A percentile compares a stretch with the other conserved stretches of the same genome.
Evolutionary conservation across 2,329 filamentous ascomycete species (phyloP).

Genomic region (Cyphellophora attinorum): DNA sequence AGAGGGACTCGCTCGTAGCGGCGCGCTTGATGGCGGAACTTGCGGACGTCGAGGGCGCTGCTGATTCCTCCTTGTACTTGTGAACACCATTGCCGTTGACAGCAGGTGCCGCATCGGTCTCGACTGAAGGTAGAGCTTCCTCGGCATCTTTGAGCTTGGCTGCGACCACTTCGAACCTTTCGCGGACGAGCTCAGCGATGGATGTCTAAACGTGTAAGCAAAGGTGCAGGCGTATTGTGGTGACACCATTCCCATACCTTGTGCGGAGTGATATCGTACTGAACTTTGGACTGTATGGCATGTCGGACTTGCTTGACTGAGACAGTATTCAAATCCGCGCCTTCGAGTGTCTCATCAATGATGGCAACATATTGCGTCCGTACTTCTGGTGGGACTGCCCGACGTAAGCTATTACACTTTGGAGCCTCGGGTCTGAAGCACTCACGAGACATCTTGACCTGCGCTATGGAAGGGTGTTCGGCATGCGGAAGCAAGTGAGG

Average conservation of each 20-base stretch:
- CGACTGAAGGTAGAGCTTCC: slow-evolving; percentile 23
- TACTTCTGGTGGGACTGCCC: slow-evolving; percentile 39
- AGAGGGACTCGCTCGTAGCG: slow-evolving; percentile 29
- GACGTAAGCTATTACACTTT: slow-evolving; percentile 1
- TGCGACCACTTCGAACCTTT: slow-evolving; percentile 62
- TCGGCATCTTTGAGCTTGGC: slow-evolving; percentile 34
- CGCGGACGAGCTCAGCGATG: slow-evolving; percentile 63
- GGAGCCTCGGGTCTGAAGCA: background rate
- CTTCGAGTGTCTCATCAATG: slow-evolving; percentile 53
- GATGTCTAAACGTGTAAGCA: slow-evolving; percentile 42
- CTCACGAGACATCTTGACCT: slow-evolving; percentile 15
- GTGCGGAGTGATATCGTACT: slow-evolving; percentile 51
- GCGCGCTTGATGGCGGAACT: slow-evolving; percentile 32
- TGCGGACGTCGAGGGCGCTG: slow-evolving; percentile 22
- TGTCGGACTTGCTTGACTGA: slow-evolving; percentile 58
- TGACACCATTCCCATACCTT: slow-evolving; percentile 40
- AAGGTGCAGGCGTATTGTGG: slow-evolving; percentile 1
- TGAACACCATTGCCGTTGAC: slow-evolving; percentile 27
- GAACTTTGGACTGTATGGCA: slow-evolving; percentile 50
- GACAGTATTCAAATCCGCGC: slow-evolving; percentile 53
- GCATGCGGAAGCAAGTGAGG: no score
- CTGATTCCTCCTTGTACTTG: slow-evolving; percentile 10
- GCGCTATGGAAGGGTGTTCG: no score
- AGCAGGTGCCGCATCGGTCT: slow-evolving; percentile 11
- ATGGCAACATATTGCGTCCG: slow-evolving; percentile 45